These are phyloP conservation scores for Marasmius sp. DNA, from an alignment of 1,284 basidiomycete genomes.

Conservation along the genomic window DNA sequence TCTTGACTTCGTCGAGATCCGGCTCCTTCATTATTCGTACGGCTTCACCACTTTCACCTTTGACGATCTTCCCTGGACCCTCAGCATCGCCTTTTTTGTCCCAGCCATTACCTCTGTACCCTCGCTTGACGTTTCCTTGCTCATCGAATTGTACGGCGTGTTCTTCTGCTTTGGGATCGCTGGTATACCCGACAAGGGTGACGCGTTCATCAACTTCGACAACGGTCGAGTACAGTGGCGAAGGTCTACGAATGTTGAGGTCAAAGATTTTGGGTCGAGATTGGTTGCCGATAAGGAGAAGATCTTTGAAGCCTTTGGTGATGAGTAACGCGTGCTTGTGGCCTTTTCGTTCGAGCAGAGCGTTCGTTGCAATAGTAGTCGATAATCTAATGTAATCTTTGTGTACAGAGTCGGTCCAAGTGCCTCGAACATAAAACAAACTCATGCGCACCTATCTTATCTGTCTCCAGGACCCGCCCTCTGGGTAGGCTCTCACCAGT, in stretches of 20 bases:
- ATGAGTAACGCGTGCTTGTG: constrained; percentile 90
- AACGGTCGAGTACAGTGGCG: constrained; percentile 80
- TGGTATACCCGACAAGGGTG: constrained; percentile 90
- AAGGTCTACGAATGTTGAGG: constrained; percentile 78
- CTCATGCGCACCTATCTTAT: constrained; percentile 71
- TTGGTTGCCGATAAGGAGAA: constrained; percentile 91
- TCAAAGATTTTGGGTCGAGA: constrained; percentile 90
- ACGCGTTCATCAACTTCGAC: constrained; percentile 94
- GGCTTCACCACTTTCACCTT: constrained; percentile 88
- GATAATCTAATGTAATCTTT: constrained; percentile 89
- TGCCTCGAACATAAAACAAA: neutral
- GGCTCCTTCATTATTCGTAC: constrained; percentile 83
- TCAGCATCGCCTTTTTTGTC: constrained; percentile 67
- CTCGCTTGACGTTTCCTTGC: constrained; percentile 61
- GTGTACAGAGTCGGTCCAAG: neutral
- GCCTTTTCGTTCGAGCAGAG: constrained; percentile 92
- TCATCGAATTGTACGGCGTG: constrained; percentile 77
- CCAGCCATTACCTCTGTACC: constrained; percentile 76
- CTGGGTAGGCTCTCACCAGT: constrained; percentile 69
- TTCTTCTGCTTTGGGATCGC: constrained; percentile 78
- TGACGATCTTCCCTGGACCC: constrained; percentile 77
- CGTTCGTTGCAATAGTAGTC: constrained; percentile 97
- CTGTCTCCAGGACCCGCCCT: constrained; percentile 67
- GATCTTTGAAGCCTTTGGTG: constrained; percentile 90
- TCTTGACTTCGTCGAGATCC: constrained; percentile 50